These are phyloP conservation scores for Suhomyces wounanorum DNA, from an alignment of 1,139 yeast genomes.

Conservation along the genomic window DNA sequence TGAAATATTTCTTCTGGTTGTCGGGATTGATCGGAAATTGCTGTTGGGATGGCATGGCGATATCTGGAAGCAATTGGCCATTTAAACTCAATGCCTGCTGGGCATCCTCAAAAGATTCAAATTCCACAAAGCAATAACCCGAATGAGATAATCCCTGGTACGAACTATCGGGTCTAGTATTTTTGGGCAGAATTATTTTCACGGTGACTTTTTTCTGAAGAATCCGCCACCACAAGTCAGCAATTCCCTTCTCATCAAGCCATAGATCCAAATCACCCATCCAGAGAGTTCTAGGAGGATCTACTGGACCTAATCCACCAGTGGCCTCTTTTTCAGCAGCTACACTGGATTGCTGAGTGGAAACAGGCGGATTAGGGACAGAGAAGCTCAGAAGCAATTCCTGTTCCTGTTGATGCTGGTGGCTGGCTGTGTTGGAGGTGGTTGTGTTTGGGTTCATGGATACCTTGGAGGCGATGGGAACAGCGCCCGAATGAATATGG, in stretches of 20 bases:
- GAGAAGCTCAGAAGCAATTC: constrained; percentile 43
- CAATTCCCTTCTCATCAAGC: constrained; percentile 64
- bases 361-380: constrained; percentile 47
- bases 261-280: constrained; percentile 82
- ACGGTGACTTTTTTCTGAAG: constrained; percentile 46
- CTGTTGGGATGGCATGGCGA: constrained; percentile 51
- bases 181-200: constrained; percentile 55
- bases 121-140: constrained; percentile 76
- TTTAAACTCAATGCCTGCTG: constrained; percentile 63
- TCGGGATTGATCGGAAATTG: constrained; percentile 47
- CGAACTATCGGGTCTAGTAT: constrained; percentile 27
- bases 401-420: constrained; percentile 50
- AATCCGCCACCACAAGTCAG: constrained; percentile 59
- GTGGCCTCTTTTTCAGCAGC: constrained; percentile 20
- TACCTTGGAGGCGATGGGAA: background rate
- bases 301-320: constrained; percentile 12
- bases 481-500: background rate
- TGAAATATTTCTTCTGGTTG: constrained; percentile 60
- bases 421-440: constrained; percentile 42
- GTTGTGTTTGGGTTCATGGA: constrained; percentile 5
- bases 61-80: constrained; percentile 64
- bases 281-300: constrained; percentile 62
- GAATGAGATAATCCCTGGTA: constrained; percentile 50
- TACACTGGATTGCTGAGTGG: constrained; percentile 37
- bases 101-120: constrained; percentile 63